Evolutionary conservation across 805 yeast genomes (phyloP).

Genomic region (Sugiyamaella marilandica): DNA sequence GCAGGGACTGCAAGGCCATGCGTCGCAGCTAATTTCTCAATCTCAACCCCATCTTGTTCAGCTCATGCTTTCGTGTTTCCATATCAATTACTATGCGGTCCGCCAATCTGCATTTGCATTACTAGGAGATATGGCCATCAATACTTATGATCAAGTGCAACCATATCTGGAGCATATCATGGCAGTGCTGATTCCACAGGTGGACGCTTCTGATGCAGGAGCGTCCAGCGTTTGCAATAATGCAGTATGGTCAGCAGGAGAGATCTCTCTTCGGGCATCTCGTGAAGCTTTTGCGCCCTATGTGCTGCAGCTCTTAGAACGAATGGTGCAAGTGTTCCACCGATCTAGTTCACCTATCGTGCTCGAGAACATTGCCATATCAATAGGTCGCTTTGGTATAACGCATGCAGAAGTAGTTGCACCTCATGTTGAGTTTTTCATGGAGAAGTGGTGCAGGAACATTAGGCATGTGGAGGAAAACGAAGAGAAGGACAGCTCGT

Average conservation of each 20-base stretch:
- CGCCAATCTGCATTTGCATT: conserved; percentile 89
- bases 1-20: conserved; percentile 73
- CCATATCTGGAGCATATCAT: conserved; percentile 33
- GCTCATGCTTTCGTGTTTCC: conserved; percentile 62
- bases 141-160: conserved; percentile 39
- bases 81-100: conserved; percentile 79
- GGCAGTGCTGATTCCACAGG: conserved; percentile 51
- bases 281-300: conserved; percentile 43
- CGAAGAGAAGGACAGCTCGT: conserved; percentile 84
- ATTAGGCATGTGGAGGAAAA: conserved; percentile 68
- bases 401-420: conserved; percentile 55
- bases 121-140: conserved; percentile 81
- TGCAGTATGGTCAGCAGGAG: conserved; percentile 93
- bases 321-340: conserved; percentile 57
- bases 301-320: conserved; percentile 47
- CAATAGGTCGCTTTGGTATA: conserved; percentile 81
- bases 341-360: conserved; percentile 49
- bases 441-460: conserved; percentile 64
- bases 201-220: conserved; percentile 42
- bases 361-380: conserved; percentile 81
- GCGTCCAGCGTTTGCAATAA: conserved; percentile 52
- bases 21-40: conserved; percentile 47
- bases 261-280: conserved; percentile 60
- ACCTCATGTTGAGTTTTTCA: conserved; percentile 52
- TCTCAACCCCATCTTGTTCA: conserved; percentile 47